Percentiles rank a stretch among this genome's conserved stretches.
Conservation (phyloP, 495 filamentous ascomycete species). For the Pyrenopolyporus hunteri region DNA sequence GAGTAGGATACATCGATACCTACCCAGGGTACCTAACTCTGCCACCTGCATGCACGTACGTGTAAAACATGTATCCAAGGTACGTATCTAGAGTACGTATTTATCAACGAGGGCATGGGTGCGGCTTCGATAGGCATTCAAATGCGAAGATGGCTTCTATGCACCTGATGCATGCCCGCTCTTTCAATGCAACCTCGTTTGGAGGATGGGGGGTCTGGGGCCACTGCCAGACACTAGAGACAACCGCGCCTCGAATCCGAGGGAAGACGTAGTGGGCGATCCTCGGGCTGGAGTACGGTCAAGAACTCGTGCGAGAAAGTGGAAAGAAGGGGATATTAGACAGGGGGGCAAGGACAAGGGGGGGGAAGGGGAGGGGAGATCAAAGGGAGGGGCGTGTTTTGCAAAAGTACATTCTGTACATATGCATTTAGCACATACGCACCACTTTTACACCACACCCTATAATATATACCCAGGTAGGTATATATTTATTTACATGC, state of each 20-base stretch:
- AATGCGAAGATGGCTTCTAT: constrained; percentile 39
- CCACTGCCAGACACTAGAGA: constrained; percentile 34
- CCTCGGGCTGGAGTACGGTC: constrained; percentile 15
- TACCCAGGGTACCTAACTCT: too few species aligned
- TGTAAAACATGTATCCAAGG: constrained; percentile 21
- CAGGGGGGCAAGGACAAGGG: not conserved
- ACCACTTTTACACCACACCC: too few species aligned
- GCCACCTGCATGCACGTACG: too few species aligned
- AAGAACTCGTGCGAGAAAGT: constrained; percentile 21
- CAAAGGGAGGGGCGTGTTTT: constrained; percentile 5
- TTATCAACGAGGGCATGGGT: constrained; percentile 24
- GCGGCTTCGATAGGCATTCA: constrained; percentile 31
- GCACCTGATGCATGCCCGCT: constrained; percentile 36
- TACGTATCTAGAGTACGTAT: constrained; percentile 5
- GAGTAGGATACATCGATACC: too few species aligned
- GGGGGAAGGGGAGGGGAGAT: constrained; percentile 1
- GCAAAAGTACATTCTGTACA: constrained; percentile 4
- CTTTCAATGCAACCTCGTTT: constrained; percentile 41
- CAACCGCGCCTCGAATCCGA: constrained; percentile 30
- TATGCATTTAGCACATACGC: too few species aligned
- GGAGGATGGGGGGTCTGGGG: constrained; percentile 12
- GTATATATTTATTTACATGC: constrained; percentile 1
- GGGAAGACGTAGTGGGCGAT: constrained; percentile 23
- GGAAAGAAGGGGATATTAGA: not conserved
- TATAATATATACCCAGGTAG: not conserved